These are phyloP conservation scores for Penicillium taxi DNA, from an alignment of 495 filamentous ascomycete genomes.

Conservation along the genomic window DNA sequence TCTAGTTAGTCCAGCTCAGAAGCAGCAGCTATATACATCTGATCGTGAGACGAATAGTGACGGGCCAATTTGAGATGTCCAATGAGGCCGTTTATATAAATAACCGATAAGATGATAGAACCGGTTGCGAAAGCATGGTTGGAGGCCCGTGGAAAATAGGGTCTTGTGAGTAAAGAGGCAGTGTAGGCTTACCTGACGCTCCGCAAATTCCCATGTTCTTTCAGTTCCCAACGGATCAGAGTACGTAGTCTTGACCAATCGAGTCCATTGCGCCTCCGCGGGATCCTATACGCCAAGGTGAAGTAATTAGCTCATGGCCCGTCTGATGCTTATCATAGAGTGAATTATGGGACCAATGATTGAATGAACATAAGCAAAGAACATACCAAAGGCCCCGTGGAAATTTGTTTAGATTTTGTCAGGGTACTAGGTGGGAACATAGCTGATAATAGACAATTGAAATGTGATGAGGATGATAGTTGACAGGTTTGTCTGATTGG, in stretches of 20 bases:
- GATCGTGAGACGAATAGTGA: too few relatives aligned
- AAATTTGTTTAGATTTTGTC: not conserved
- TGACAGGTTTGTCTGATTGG: too few relatives aligned
- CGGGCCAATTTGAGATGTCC: not conserved
- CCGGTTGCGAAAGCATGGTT: not conserved
- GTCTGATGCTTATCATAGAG: too few relatives aligned
- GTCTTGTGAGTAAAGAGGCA: conserved; percentile 3
- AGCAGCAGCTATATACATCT: too few relatives aligned
- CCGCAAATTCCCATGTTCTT: conserved; percentile 76
- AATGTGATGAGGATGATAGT: too few relatives aligned
- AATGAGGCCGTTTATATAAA: conserved; percentile 1
- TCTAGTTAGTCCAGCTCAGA: too few relatives aligned
- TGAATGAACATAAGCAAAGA: not conserved
- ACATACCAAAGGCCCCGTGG: conserved; percentile 4
- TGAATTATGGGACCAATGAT: not conserved
- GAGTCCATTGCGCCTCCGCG: conserved; percentile 66
- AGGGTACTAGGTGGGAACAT: not conserved
- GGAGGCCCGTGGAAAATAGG: not conserved
- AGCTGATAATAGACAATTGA: too few relatives aligned
- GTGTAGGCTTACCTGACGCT: conserved; percentile 47
- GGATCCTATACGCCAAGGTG: conserved; percentile 23
- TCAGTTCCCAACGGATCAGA: conserved; percentile 58
- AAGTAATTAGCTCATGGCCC: too few relatives aligned
- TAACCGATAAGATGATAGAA: not conserved
- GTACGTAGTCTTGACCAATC: conserved; percentile 64